A percentile compares a stretch with the other conserved stretches of the same genome.
Evolutionary conservation across 108 stramenopile species (phyloP).

Genomic region (Chaetoceros tenuissimus): DNA sequence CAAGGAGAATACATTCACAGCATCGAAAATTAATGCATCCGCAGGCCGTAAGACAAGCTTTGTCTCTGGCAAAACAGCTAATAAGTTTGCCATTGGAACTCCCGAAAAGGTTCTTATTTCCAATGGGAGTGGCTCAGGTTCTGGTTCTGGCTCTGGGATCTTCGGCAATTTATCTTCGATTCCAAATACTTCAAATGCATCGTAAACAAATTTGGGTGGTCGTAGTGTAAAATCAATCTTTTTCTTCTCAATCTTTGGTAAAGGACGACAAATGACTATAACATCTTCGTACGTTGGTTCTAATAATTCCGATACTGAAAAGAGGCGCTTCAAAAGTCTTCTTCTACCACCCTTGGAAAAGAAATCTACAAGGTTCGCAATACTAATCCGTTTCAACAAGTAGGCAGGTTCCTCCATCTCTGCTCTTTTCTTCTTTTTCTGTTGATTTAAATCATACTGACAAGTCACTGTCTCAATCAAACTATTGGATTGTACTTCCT

Average conservation of each 20-base stretch:
- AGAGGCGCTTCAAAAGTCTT: constrained; percentile 34
- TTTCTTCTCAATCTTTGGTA: constrained; percentile 12
- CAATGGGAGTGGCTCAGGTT: constrained; percentile 21
- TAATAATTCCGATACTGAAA: constrained; percentile 50
- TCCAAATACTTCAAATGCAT: constrained; percentile 67
- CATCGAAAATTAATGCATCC: constrained; percentile 75
- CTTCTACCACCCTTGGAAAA: constrained; percentile 43
- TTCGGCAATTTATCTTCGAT: constrained; percentile 36
- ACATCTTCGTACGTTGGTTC: constrained; percentile 79
- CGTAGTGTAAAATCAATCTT: constrained; percentile 9
- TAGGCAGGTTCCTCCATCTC: constrained; percentile 21
- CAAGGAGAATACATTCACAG: constrained; percentile 46
- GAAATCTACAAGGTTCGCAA: constrained; percentile 63
- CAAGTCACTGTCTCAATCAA: constrained; percentile 21
- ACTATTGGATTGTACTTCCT: constrained; percentile 9
- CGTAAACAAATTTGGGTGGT: constrained; percentile 54
- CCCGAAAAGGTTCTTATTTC: constrained; percentile 61
- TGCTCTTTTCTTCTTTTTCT: not conserved
- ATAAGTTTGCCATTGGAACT: constrained; percentile 79
- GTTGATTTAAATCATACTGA: constrained; percentile 28
- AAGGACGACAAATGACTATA: constrained; percentile 65
- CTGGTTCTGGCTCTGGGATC: constrained; percentile 5
- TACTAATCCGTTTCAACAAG: constrained; percentile 65
- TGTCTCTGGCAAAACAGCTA: constrained; percentile 64
- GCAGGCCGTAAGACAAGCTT: constrained; percentile 73